Evolutionary conservation across 2,329 filamentous ascomycete species (phyloP).

Genomic region (Colletotrichum musae): DNA sequence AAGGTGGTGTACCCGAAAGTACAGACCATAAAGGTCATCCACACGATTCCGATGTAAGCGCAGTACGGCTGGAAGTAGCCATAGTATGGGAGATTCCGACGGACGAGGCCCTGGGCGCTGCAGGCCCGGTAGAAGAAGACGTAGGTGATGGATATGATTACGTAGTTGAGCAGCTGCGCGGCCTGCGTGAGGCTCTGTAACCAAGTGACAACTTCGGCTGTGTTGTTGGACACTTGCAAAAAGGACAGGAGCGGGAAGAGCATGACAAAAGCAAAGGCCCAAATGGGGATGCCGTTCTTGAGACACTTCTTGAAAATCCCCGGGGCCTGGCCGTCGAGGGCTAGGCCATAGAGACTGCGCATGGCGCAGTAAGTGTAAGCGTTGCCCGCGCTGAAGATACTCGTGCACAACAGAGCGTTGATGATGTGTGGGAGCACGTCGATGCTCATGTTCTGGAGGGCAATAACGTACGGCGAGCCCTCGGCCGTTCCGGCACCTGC

Average conservation of each 20-base stretch:
- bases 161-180: slow-evolving; percentile 64
- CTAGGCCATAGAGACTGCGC: slow-evolving; percentile 69
- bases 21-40: slow-evolving; percentile 60
- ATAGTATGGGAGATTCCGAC: slow-evolving; percentile 68
- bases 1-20: slow-evolving; percentile 71
- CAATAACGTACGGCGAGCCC: slow-evolving; percentile 75
- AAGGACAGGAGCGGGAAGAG: slow-evolving; percentile 68
- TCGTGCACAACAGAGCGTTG: slow-evolving; percentile 71
- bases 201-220: slow-evolving; percentile 66
- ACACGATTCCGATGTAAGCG: slow-evolving; percentile 60
- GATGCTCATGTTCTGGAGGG: slow-evolving; percentile 70
- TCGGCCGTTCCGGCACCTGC: slow-evolving; percentile 61
- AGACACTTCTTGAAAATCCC: slow-evolving; percentile 67
- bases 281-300: slow-evolving; percentile 72
- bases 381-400: slow-evolving; percentile 55
- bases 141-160: slow-evolving; percentile 69
- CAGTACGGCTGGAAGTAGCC: slow-evolving; percentile 73
- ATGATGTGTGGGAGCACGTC: slow-evolving; percentile 69
- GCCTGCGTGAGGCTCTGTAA: slow-evolving; percentile 64
- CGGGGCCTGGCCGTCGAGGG: slow-evolving; percentile 66
- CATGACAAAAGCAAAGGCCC: slow-evolving; percentile 68
- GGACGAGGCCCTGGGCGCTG: slow-evolving; percentile 61
- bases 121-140: slow-evolving; percentile 70
- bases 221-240: slow-evolving; percentile 64
- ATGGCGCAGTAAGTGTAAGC: slow-evolving; percentile 64